Percentiles rank a stretch among this genome's conserved stretches.
Evolutionary conservation across 192 early-diverging fungal species (phyloP).

Genomic region (Umbelopsis sp.): DNA sequence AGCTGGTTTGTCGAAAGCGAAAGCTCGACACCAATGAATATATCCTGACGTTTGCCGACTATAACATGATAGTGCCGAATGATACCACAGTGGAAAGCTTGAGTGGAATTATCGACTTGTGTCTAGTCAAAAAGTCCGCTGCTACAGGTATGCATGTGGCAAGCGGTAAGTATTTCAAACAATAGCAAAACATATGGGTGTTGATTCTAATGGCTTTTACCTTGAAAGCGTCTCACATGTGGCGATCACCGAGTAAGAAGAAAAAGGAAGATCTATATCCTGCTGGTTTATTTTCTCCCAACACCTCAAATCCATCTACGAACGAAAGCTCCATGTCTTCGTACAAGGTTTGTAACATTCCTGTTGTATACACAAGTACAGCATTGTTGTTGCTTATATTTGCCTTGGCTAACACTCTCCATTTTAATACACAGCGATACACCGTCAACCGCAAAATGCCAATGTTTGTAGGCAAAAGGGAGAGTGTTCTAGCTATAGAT

Average conservation of each 20-base stretch:
- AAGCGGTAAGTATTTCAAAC: slow-evolving; percentile 29
- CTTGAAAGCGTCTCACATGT: slow-evolving; percentile 33
- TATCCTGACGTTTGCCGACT: slow-evolving; percentile 82
- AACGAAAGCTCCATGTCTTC: slow-evolving; percentile 32
- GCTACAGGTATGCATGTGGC: slow-evolving; percentile 32
- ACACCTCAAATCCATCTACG: slow-evolving; percentile 12
- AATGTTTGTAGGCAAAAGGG: slow-evolving; percentile 84
- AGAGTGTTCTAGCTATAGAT: slow-evolving; percentile 90
- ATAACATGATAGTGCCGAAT: slow-evolving; percentile 71
- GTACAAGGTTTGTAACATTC: slow-evolving; percentile 29
- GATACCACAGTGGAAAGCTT: slow-evolving; percentile 78
- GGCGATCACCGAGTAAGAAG: slow-evolving; percentile 44
- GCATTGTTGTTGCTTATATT: not conserved
- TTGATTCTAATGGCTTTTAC: not conserved
- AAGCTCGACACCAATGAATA: slow-evolving; percentile 86
- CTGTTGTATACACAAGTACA: not conserved
- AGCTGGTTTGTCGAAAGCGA: slow-evolving; percentile 84
- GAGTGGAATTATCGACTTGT: slow-evolving; percentile 64
- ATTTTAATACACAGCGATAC: slow-evolving; percentile 69
- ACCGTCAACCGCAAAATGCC: slow-evolving; percentile 81
- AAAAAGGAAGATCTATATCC: slow-evolving; percentile 37
- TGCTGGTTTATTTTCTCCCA: slow-evolving; percentile 32
- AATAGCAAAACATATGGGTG: not conserved
- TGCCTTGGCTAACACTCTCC: slow-evolving; percentile 48
- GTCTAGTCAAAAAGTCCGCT: slow-evolving; percentile 68